A percentile compares a stretch with the other conserved stretches of the same genome.
Conservation (phyloP, 495 filamentous ascomycete genomes). For the Talaromyces ruber region DNA sequence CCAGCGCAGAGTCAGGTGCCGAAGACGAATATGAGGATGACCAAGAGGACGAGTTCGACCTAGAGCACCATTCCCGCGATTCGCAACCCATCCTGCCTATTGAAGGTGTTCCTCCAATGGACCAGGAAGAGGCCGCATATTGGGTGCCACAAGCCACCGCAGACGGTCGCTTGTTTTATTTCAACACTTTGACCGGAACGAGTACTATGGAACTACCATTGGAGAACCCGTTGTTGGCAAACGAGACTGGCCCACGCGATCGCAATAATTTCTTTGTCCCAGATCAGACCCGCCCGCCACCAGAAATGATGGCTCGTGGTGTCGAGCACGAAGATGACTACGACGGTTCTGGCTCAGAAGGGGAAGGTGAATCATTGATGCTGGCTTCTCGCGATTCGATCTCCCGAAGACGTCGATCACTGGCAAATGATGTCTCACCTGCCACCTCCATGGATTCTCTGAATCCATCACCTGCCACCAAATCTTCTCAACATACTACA, state of each 20-base stretch:
- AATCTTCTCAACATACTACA: conserved; percentile 11
- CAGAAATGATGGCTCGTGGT: conserved; percentile 86
- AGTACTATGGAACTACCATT: conserved; percentile 90
- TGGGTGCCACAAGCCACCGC: conserved; percentile 98
- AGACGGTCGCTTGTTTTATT: conserved; percentile 92
- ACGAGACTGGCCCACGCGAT: conserved; percentile 79
- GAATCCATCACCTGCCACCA: conserved; percentile 47
- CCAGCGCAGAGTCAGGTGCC: conserved; percentile 44
- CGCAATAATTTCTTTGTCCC: conserved; percentile 81
- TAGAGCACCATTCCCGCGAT: conserved; percentile 48
- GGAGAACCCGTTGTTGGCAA: conserved; percentile 74
- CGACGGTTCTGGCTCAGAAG: conserved; percentile 80
- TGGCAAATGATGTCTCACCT: conserved; percentile 71
- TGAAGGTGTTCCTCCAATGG: conserved; percentile 54
- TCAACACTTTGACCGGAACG: conserved; percentile 90
- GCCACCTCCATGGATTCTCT: conserved; percentile 90
- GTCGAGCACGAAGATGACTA: conserved; percentile 79
- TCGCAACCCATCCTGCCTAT: conserved; percentile 53
- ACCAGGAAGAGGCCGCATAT: conserved; percentile 85
- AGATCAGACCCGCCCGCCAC: conserved; percentile 81
- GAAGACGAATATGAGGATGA: conserved; percentile 67
- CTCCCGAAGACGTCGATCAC: conserved; percentile 54
- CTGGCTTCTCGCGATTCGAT: conserved; percentile 49
- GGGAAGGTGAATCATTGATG: conserved; percentile 60
- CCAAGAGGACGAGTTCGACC: conserved; percentile 58